Conservation (phyloP, 495 filamentous ascomycete species). For the Pseudoneurospora amorphoporcata region DNA sequence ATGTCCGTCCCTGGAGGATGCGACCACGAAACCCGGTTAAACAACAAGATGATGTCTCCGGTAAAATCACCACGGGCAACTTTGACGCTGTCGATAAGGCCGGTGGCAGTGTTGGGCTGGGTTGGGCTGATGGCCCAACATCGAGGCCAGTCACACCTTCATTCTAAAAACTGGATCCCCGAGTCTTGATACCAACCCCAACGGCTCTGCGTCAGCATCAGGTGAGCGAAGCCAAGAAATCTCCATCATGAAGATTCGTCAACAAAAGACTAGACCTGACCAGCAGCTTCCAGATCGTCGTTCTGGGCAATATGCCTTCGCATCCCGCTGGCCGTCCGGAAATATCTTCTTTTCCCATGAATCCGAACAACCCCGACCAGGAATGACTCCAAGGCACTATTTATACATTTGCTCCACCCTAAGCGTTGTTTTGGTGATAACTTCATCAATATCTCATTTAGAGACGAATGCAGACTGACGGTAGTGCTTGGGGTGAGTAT, state of each 20-base stretch:
- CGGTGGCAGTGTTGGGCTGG: not conserved
- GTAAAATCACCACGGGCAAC: not conserved
- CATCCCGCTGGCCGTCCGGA: not conserved
- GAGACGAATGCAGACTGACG: not conserved
- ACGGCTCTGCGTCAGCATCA: not conserved
- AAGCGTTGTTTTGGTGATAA: not conserved
- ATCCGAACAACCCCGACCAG: not conserved
- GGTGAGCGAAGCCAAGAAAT: not conserved
- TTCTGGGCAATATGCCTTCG: not conserved
- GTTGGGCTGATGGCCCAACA: not conserved
- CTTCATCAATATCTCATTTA: not conserved
- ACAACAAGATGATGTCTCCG: not conserved
- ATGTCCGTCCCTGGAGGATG: not conserved
- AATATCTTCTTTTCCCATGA: not conserved
- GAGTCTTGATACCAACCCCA: not conserved
- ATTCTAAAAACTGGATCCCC: not conserved
- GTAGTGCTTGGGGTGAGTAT: not conserved
- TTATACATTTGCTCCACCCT: not conserved
- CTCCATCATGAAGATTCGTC: not conserved
- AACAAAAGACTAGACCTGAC: not conserved
- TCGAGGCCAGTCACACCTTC: not conserved
- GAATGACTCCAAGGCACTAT: not conserved
- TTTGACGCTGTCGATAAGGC: not conserved
- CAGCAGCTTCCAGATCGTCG: not conserved
- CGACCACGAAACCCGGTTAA: not conserved